Evolutionary conservation across 305 asterid genomes (phyloP).

Genomic region (Coffea humblotiana): DNA sequence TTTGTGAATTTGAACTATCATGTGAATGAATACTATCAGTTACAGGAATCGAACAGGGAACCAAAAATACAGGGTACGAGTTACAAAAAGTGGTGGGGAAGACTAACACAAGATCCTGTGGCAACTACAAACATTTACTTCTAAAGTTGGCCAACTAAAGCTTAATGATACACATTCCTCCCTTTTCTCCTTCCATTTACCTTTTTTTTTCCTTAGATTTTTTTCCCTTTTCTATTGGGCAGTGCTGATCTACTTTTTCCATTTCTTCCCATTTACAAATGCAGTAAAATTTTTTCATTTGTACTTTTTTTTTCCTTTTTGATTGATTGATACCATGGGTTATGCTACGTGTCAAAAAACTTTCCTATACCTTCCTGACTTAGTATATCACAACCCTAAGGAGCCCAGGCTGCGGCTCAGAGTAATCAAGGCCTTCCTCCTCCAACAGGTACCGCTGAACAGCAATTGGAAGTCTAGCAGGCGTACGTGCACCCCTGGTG

Average conservation of each 20-base stretch:
- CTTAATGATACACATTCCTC: constrained; percentile 45
- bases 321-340: constrained; percentile 29
- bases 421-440: constrained; percentile 77
- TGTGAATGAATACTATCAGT: constrained; percentile 45
- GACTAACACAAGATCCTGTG: constrained; percentile 40
- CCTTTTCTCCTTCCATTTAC: constrained; percentile 24
- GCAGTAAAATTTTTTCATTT: constrained; percentile 36
- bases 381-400: constrained; percentile 36
- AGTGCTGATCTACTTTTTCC: constrained; percentile 25
- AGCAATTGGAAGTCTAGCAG: constrained; percentile 74
- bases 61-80: constrained; percentile 23
- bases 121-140: constrained; percentile 53
- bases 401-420: constrained; percentile 72
- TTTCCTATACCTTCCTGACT: constrained; percentile 37
- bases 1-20: constrained; percentile 38
- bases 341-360: constrained; percentile 37
- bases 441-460: constrained; percentile 84
- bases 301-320: neutral
- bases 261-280: constrained; percentile 56
- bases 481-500: constrained; percentile 72
- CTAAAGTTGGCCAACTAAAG: constrained; percentile 44
- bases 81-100: constrained; percentile 36
- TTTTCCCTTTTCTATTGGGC: constrained; percentile 25
- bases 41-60: constrained; percentile 19
- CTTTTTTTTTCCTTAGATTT: constrained; percentile 2